Conservation (phyloP, 352 stramenopile species). For the Pythium chondricola region DNA sequence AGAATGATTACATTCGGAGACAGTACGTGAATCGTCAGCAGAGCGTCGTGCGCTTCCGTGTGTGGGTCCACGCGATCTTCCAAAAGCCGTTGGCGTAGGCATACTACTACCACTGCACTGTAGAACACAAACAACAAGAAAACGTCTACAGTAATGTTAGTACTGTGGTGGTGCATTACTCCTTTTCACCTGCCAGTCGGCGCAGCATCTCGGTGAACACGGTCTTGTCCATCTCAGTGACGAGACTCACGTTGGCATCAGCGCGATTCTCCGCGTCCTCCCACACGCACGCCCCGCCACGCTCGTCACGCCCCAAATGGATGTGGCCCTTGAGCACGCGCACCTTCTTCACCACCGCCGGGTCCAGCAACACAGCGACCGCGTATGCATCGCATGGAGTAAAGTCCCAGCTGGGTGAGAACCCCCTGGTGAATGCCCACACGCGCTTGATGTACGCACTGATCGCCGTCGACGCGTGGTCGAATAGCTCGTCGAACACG, state of each 20-base stretch:
- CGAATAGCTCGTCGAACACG: slow-evolving; percentile 64
- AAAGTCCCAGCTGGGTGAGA: slow-evolving; percentile 38
- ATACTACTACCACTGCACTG: not conserved
- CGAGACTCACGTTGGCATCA: slow-evolving; percentile 56
- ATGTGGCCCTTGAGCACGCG: slow-evolving; percentile 39
- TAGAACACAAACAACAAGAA: too few species aligned
- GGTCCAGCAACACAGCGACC: slow-evolving; percentile 52
- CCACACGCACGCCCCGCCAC: slow-evolving; percentile 51
- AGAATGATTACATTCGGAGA: slow-evolving; percentile 84
- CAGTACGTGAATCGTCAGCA: slow-evolving; percentile 87
- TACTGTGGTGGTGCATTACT: slow-evolving; percentile 2
- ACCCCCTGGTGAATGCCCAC: slow-evolving; percentile 54
- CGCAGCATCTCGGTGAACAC: slow-evolving; percentile 59
- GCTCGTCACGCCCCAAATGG: slow-evolving; percentile 45
- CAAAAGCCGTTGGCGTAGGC: slow-evolving; percentile 44
- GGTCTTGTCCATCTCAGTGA: slow-evolving; percentile 53
- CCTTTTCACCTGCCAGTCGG: slow-evolving; percentile 33
- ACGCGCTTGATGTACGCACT: slow-evolving; percentile 51
- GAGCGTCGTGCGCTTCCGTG: slow-evolving; percentile 79
- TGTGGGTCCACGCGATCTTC: slow-evolving; percentile 86
- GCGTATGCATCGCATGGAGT: slow-evolving; percentile 72
- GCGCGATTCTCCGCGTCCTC: slow-evolving; percentile 19
- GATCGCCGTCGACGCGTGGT: slow-evolving; percentile 27
- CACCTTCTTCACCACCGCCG: slow-evolving; percentile 44
- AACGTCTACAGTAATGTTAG: too few species aligned